These are phyloP conservation scores for Multifurca ochricompacta DNA, from an alignment of 768 basidiomycete genomes.

Conservation along the genomic window DNA sequence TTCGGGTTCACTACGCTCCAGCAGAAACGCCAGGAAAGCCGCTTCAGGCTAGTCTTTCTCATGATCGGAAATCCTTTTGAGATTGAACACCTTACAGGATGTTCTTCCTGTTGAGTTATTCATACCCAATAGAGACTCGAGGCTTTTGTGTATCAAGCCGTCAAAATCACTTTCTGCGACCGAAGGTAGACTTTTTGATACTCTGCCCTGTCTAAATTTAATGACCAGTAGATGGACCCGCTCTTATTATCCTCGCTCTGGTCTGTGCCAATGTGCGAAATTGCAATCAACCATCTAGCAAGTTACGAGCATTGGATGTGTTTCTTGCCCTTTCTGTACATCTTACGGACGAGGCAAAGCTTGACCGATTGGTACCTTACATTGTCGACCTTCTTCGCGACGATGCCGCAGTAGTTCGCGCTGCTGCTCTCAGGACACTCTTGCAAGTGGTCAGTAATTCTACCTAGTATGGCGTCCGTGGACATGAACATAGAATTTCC, in stretches of 20 bases:
- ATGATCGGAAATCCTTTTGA: background rate
- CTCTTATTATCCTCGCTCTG: slow-evolving; percentile 79
- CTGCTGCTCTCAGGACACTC: slow-evolving; percentile 66
- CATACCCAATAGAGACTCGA: slow-evolving; percentile 60
- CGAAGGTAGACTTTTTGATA: slow-evolving; percentile 44
- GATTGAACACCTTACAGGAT: slow-evolving; percentile 37
- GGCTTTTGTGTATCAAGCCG: slow-evolving; percentile 29
- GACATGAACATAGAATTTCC: background rate
- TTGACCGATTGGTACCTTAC: slow-evolving; percentile 90
- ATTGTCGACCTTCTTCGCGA: slow-evolving; percentile 84
- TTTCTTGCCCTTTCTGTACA: slow-evolving; percentile 74
- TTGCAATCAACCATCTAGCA: slow-evolving; percentile 77
- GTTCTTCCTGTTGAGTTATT: slow-evolving; percentile 70
- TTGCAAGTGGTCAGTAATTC: slow-evolving; percentile 74
- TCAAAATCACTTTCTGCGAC: slow-evolving; percentile 41
- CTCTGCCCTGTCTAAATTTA: background rate
- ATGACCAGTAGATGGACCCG: slow-evolving; percentile 63
- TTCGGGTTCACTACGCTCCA: slow-evolving; percentile 50
- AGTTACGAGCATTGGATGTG: slow-evolving; percentile 77
- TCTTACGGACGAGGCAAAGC: slow-evolving; percentile 89
- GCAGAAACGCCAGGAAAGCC: slow-evolving; percentile 39
- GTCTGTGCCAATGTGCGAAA: slow-evolving; percentile 87
- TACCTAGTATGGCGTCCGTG: background rate
- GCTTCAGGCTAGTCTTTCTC: slow-evolving; percentile 43
- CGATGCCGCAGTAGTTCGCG: slow-evolving; percentile 76